Conservation (phyloP, 805 yeast species). For the Saccharomycopsis olivae region DNA sequence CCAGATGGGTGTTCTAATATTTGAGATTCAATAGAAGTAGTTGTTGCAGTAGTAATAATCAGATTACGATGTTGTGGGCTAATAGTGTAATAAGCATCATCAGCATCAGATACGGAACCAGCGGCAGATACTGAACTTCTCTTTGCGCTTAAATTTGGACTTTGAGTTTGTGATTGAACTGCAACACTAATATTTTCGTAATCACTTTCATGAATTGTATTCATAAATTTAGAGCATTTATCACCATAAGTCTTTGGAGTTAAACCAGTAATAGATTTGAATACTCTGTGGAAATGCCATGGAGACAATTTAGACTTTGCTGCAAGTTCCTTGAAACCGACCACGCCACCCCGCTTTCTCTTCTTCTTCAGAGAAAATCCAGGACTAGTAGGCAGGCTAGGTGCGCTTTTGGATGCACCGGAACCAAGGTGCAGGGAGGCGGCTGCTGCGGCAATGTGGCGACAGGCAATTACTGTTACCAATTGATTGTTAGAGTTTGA, state of each 20-base stretch:
- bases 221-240: constrained; percentile 25
- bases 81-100: not conserved
- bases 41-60: not conserved
- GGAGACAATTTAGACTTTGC: constrained; percentile 74
- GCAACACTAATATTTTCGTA: not conserved
- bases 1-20: not conserved
- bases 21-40: not conserved
- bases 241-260: constrained; percentile 89
- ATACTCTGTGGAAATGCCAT: constrained; percentile 91
- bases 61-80: not conserved
- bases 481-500: constrained; percentile 28
- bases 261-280: constrained; percentile 74
- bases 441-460: constrained; percentile 77
- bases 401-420: constrained; percentile 6
- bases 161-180: not conserved
- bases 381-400: too few species aligned
- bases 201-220: too few species aligned
- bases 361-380: constrained; percentile 25
- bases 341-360: constrained; percentile 65
- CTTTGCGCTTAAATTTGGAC: not conserved
- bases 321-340: constrained; percentile 81
- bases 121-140: not conserved
- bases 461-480: constrained; percentile 65
- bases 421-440: too few species aligned
- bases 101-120: not conserved